A percentile compares a stretch with the other conserved stretches of the same genome.
phyloP scores from a whole-genome alignment of 352 stramenopile genomes.

The Pythium oligandrum region DNA sequence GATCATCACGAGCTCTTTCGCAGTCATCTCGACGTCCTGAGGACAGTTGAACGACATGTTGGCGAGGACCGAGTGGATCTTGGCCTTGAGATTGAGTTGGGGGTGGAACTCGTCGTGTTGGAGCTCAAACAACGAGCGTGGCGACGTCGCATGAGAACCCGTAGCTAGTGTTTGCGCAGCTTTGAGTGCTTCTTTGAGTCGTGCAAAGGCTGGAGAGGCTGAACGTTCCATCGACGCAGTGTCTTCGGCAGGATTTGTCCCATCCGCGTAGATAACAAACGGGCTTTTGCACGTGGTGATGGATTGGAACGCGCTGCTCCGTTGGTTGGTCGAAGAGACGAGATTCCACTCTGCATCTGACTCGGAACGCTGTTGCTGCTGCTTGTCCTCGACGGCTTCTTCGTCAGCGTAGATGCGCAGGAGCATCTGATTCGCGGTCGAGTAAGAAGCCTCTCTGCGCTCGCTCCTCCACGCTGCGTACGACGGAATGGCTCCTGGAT shows the following conservation, averaged over 20 bases:
- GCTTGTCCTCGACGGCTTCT: slow-evolving; percentile 35
- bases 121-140: slow-evolving; percentile 26
- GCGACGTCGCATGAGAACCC: slow-evolving; percentile 8
- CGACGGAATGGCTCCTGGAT: slow-evolving; percentile 63
- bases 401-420: slow-evolving; percentile 65
- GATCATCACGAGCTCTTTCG: slow-evolving; percentile 58
- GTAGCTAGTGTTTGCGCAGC: slow-evolving; percentile 31
- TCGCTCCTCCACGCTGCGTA: slow-evolving; percentile 59
- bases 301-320: slow-evolving; percentile 48
- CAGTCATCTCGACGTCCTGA: slow-evolving; percentile 20
- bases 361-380: slow-evolving; percentile 1
- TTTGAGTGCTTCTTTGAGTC: slow-evolving; percentile 64
- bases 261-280: slow-evolving; percentile 28
- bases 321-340: slow-evolving; percentile 19
- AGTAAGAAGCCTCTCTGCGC: slow-evolving; percentile 38
- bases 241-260: slow-evolving; percentile 7
- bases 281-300: slow-evolving; percentile 38
- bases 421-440: slow-evolving; percentile 50
- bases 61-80: slow-evolving; percentile 60
- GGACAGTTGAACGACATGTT: slow-evolving; percentile 54
- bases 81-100: slow-evolving; percentile 62
- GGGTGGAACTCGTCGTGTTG: slow-evolving; percentile 29
- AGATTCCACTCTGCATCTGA: not conserved
- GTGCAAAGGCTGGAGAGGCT: slow-evolving; percentile 58
- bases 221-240: slow-evolving; percentile 19